A percentile compares a stretch with the other conserved stretches of the same genome.
Conservation (phyloP, 2,329 filamentous ascomycete genomes). For the Zymoseptoria brevis region DNA sequence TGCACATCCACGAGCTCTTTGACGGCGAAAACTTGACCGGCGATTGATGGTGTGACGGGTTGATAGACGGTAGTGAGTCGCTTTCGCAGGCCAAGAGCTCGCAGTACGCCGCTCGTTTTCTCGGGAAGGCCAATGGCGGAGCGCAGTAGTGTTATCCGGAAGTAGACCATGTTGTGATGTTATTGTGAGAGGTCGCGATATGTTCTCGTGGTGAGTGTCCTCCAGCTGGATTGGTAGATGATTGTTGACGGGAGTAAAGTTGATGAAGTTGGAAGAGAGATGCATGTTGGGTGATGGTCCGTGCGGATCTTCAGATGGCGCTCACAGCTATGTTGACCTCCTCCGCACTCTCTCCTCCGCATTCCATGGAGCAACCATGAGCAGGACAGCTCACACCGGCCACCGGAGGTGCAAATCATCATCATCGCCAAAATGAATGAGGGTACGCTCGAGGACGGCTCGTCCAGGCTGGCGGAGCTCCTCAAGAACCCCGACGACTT, state of each 20-base stretch:
- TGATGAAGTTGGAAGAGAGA: neutral
- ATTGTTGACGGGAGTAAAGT: neutral
- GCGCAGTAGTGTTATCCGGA: constrained; percentile 84
- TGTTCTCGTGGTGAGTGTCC: constrained; percentile 3
- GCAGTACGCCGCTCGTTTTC: constrained; percentile 70
- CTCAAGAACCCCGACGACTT: constrained; percentile 93
- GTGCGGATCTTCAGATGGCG: neutral
- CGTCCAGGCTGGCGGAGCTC: constrained; percentile 73
- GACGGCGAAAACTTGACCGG: constrained; percentile 86
- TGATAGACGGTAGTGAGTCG: constrained; percentile 85
- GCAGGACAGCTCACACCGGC: neutral
- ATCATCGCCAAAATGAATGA: constrained; percentile 23
- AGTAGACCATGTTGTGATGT: constrained; percentile 59
- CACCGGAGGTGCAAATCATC: neutral
- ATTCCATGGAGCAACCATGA: neutral
- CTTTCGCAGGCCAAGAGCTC: constrained; percentile 75
- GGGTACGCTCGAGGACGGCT: constrained; percentile 24
- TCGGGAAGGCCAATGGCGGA: constrained; percentile 77
- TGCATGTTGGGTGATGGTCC: neutral
- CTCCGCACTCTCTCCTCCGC: neutral
- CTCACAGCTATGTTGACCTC: neutral
- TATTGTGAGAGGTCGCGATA: neutral
- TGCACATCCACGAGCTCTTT: constrained; percentile 82
- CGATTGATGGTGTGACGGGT: constrained; percentile 69
- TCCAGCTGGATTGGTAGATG: neutral